Conservation (phyloP, 768 basidiomycete species). For the Lyophyllum atratum region DNA sequence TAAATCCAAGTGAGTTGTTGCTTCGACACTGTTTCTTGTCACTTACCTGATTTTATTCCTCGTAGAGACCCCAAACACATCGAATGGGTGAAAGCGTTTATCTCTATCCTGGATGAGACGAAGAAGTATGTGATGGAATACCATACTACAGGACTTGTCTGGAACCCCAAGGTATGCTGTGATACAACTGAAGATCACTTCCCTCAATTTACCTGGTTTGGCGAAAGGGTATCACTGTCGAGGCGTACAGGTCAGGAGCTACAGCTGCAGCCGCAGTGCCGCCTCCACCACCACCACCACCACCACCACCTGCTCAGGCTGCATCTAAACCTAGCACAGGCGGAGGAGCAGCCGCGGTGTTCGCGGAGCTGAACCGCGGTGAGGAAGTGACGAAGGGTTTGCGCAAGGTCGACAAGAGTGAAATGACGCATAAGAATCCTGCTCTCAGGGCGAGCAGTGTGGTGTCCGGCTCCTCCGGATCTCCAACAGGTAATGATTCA, state of each 20-base stretch:
- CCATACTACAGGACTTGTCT: conserved; percentile 83
- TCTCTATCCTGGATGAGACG: conserved; percentile 72
- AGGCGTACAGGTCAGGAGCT: conserved; percentile 48
- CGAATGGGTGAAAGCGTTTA: conserved; percentile 83
- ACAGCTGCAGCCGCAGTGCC: conserved; percentile 53
- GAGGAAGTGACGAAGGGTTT: conserved; percentile 88
- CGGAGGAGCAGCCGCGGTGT: conserved; percentile 76
- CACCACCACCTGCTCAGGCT: conserved; percentile 44
- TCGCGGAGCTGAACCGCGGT: conserved; percentile 89
- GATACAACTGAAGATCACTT: not conserved
- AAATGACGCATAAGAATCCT: conserved; percentile 99
- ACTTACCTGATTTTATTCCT: conserved; percentile 8
- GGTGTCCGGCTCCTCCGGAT: conserved; percentile 38
- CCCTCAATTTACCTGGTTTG: not conserved
- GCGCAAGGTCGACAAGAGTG: conserved; percentile 91
- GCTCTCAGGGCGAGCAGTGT: conserved; percentile 68
- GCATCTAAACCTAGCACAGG: conserved; percentile 34
- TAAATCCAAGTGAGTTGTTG: conserved; percentile 78
- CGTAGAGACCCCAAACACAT: conserved; percentile 80
- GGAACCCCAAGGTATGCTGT: conserved; percentile 77
- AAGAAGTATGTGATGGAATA: conserved; percentile 82
- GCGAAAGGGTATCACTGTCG: conserved; percentile 55
- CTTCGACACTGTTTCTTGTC: not conserved
- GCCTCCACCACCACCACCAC: conserved; percentile 56
- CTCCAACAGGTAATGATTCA: conserved; percentile 28